Conservation (phyloP, 1,284 basidiomycete species). For the Apiotrichum mycotoxinovorans region DNA sequence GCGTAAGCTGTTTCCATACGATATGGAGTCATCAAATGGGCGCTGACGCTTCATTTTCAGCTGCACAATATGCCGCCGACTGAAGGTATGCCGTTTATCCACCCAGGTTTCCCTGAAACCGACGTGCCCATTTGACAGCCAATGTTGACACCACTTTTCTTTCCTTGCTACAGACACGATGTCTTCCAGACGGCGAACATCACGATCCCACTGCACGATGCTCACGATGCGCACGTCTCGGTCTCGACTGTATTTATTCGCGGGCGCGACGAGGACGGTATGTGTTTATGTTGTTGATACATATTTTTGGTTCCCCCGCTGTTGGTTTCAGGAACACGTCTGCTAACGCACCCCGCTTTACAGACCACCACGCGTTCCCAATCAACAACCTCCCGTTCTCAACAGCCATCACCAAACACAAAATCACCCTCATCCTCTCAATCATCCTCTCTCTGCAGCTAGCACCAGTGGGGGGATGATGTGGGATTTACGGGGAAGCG, state of each 20-base stretch:
- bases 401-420: not conserved
- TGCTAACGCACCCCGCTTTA: no score
- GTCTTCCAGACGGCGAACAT: conserved; percentile 11
- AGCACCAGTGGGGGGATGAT: not conserved
- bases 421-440: not conserved
- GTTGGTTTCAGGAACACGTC: no score
- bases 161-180: not conserved
- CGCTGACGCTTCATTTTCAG: not conserved
- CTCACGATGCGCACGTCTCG: conserved; percentile 18
- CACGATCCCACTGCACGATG: conserved; percentile 12
- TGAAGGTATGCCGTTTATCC: not conserved
- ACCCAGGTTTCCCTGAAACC: not conserved
- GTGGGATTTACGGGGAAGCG: not conserved
- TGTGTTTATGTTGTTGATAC: conserved; percentile 2
- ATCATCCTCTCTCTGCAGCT: not conserved
- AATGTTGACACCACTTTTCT: not conserved
- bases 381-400: not conserved
- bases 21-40: not conserved
- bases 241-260: conserved; percentile 12
- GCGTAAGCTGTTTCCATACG: conserved; percentile 9
- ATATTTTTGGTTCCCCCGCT: no score
- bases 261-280: conserved; percentile 13
- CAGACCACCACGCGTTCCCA: not conserved
- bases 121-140: not conserved
- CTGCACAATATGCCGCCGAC: not conserved